Evolutionary conservation across 345 rosid species (phyloP).

Genomic region (Eucalyptus coolabah): DNA sequence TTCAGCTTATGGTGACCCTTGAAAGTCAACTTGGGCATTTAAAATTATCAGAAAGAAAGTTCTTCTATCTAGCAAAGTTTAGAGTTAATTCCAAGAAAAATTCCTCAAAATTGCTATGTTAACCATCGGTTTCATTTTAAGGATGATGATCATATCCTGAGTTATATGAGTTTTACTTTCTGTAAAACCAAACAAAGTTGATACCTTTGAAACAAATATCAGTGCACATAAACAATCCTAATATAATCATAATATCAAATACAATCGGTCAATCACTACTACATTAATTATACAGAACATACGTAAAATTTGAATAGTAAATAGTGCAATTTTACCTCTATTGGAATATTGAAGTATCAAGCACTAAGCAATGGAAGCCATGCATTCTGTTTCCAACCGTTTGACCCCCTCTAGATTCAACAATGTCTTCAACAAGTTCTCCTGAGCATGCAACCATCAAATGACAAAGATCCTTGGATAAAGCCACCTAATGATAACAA

Average conservation of each 20-base stretch:
- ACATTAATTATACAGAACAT: too few species aligned
- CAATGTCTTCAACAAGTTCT: conserved; percentile 35
- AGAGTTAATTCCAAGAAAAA: too few species aligned
- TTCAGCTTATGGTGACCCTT: neutral
- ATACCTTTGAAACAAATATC: too few species aligned
- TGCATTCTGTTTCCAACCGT: too few species aligned
- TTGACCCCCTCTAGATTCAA: neutral
- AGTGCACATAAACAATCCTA: neutral
- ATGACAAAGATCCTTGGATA: conserved; percentile 78
- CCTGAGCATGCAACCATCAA: conserved; percentile 68
- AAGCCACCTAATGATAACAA: conserved; percentile 47
- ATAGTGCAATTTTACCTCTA: conserved; percentile 24
- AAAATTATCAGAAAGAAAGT: too few species aligned
- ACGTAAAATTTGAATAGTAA: neutral
- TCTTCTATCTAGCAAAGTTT: too few species aligned
- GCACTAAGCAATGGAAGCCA: conserved; percentile 56
- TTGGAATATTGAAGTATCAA: conserved; percentile 77
- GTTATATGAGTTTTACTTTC: too few species aligned
- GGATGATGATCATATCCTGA: neutral
- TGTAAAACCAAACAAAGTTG: too few species aligned
- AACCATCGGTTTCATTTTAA: neutral
- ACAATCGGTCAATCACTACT: neutral
- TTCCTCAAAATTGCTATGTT: neutral
- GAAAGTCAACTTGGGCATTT: too few species aligned
- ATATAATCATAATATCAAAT: neutral